Conservation (phyloP, 2,329 filamentous ascomycete species). For the Neofusicoccum parvum region DNA sequence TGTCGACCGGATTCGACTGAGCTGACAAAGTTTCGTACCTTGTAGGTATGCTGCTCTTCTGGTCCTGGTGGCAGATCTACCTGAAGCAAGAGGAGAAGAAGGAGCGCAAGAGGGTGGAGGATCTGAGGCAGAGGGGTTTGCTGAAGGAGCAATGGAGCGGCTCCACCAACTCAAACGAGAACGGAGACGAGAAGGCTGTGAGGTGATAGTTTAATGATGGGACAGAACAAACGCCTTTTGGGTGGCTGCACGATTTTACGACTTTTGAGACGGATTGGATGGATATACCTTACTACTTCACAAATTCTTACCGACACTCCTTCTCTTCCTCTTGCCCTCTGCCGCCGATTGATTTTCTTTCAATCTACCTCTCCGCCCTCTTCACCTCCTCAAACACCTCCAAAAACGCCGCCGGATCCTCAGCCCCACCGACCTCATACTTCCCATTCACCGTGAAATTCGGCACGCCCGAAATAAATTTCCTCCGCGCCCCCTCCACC, state of each 20-base stretch:
- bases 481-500: conserved; percentile 46
- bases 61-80: conserved; percentile 25
- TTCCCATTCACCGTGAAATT: conserved; percentile 72
- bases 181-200: not conserved
- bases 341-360: not conserved
- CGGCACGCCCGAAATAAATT: conserved; percentile 69
- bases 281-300: not conserved
- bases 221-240: too few species aligned
- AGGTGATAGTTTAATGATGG: not conserved
- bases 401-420: conserved; percentile 69
- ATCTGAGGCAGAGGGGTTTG: conserved; percentile 23
- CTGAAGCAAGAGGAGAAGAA: conserved; percentile 23
- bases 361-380: conserved; percentile 34
- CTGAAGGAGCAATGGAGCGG: conserved; percentile 20
- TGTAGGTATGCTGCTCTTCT: conserved; percentile 25
- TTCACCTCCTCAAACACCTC: conserved; percentile 66
- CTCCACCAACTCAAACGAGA: not conserved
- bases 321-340: not conserved
- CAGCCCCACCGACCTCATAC: conserved; percentile 70
- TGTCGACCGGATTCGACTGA: not conserved
- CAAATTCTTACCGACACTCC: not conserved
- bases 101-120: conserved; percentile 23
- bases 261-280: not conserved
- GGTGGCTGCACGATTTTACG: not conserved
- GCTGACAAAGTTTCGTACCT: not conserved